phyloP scores from a whole-genome alignment of 116 monocot species.

The Cymodocea nodosa region DNA sequence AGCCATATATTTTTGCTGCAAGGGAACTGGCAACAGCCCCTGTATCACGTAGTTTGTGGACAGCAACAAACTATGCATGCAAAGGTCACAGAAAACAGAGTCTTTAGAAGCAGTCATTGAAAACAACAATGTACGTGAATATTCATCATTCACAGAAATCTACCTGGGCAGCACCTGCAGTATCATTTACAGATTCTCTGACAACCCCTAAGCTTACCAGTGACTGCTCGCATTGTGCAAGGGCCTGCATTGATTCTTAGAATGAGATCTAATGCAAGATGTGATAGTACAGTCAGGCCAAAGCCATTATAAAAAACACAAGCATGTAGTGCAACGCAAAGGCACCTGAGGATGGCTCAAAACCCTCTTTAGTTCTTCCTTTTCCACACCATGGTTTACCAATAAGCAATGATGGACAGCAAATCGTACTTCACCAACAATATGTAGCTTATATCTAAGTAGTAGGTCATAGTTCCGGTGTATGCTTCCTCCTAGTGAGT shows the following conservation, averaged over 20 bases:
- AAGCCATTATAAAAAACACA: background rate
- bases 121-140: background rate
- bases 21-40: constrained; percentile 87
- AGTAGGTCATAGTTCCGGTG: constrained; percentile 84
- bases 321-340: background rate
- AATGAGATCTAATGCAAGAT: background rate
- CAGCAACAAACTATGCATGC: constrained; percentile 47
- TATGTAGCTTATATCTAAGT: constrained; percentile 73
- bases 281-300: background rate
- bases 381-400: constrained; percentile 72
- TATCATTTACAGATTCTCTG: constrained; percentile 90
- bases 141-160: constrained; percentile 1
- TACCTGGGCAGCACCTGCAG: constrained; percentile 92
- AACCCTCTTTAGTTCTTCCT: constrained; percentile 57
- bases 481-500: constrained; percentile 90
- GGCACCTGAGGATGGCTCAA: constrained; percentile 88
- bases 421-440: constrained; percentile 92
- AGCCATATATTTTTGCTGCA: constrained; percentile 72
- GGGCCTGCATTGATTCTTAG: constrained; percentile 34
- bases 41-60: constrained; percentile 53
- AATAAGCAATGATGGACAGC: constrained; percentile 80
- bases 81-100: background rate
- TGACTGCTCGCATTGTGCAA: constrained; percentile 87
- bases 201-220: constrained; percentile 59
- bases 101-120: background rate